Evolutionary conservation across 495 filamentous ascomycete genomes (phyloP).

Genomic region (Aspergillus funiculosus): DNA sequence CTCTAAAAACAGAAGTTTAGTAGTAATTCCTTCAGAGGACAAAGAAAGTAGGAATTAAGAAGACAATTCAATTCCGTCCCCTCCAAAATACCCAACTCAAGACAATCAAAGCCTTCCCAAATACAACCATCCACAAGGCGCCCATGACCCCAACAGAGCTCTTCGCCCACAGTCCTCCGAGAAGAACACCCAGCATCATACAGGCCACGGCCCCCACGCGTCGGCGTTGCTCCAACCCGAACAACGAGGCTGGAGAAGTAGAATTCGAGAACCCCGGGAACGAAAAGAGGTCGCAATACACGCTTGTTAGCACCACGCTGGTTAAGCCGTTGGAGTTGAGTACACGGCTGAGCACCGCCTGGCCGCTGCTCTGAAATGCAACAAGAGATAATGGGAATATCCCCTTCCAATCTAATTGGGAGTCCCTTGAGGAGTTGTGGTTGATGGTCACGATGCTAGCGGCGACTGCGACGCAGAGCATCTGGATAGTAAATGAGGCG

Average conservation of each 20-base stretch:
- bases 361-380: slow-evolving; percentile 65
- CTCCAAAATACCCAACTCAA: slow-evolving; percentile 43
- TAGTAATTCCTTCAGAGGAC: slow-evolving; percentile 13
- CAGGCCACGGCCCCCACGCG: slow-evolving; percentile 53
- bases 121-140: slow-evolving; percentile 55
- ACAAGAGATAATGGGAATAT: slow-evolving; percentile 56
- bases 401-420: slow-evolving; percentile 30
- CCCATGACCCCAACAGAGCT: slow-evolving; percentile 49
- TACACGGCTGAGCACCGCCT: slow-evolving; percentile 58
- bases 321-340: slow-evolving; percentile 66
- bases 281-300: slow-evolving; percentile 62
- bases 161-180: slow-evolving; percentile 57
- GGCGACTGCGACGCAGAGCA: slow-evolving; percentile 54
- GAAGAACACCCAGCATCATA: slow-evolving; percentile 56
- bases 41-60: slow-evolving; percentile 2
- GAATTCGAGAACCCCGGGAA: slow-evolving; percentile 45
- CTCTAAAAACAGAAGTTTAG: too few species aligned
- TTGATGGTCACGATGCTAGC: slow-evolving; percentile 27
- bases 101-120: slow-evolving; percentile 47
- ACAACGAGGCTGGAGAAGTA: slow-evolving; percentile 18
- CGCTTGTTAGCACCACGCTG: slow-evolving; percentile 65
- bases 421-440: neutral
- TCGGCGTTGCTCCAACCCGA: slow-evolving; percentile 50
- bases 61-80: slow-evolving; percentile 10
- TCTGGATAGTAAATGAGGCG: slow-evolving; percentile 54